Evolutionary conservation across 345 rosid genomes (phyloP), one percentile per base, ranked within the genome.

Genomic region (Eucalyptus albens): DNA sequence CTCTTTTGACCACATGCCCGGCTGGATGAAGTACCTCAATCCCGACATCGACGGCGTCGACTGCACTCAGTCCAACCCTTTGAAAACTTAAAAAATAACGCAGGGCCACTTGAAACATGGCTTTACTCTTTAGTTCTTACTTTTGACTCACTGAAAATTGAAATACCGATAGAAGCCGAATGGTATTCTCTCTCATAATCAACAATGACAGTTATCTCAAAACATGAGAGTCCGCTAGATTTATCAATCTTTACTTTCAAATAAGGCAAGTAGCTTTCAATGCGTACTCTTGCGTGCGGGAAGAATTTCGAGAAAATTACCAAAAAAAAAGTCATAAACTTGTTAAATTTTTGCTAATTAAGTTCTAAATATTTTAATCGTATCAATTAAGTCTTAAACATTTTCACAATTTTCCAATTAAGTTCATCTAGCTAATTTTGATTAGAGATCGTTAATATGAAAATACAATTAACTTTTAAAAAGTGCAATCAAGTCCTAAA

Each of bases 381-480:
- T 50, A 2, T 51, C 4, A 51, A 51, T 16, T 51, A 51, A 51
- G 2, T 51, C 1, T 16, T 51, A 51, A 51, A 51, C 2, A 16
- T 51, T 16, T 50, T 16, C 9, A 51, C 2, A 51, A 51, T 51
- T 51, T 51, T 0, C 4, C 0, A 51, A 16, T 51, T 51, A 51
- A 51, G 21, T 51, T 3, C 0, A 51, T 51, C 55, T 0, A 16
- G 8, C 9, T 51, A 51, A 51, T 51, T 51, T 51, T 16, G 21
- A 1, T 51, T 51, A 51, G 4, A 6, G 7, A 51, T 16, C 4
- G 0, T 16, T 51, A 1, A 51, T 6, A 1, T n/a, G n/a, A n/a
- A n/a, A n/a, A n/a, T n/a, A n/a, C n/a, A n/a, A n/a, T n/a, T n/a
- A n/a, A n/a, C n/a, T n/a, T n/a, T n/a, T n/a, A n/a, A n/a, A n/a